A percentile compares a stretch with the other conserved stretches of the same genome.
These are phyloP conservation scores for Rugonectria rugulosa DNA, from an alignment of 2,329 filamentous ascomycete species.

Conservation along the genomic window DNA sequence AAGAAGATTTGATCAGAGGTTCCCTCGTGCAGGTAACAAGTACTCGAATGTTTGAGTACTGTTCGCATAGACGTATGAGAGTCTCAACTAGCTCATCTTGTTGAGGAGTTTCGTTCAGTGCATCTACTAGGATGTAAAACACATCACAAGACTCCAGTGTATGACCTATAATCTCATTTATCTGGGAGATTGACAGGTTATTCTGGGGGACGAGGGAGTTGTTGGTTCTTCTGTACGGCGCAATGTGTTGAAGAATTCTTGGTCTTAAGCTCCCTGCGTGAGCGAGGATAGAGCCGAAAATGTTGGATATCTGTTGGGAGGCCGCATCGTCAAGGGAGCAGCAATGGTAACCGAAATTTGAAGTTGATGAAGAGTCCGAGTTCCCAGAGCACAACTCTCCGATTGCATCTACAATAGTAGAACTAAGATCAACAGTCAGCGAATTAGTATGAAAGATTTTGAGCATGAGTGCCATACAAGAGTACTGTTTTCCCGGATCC, in stretches of 20 bases:
- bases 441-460: neutral
- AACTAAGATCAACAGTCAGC: conserved; percentile 19
- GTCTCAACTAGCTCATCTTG: conserved; percentile 22
- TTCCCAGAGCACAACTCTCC: conserved; percentile 13
- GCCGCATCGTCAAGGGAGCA: conserved; percentile 36
- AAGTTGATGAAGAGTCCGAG: conserved; percentile 9
- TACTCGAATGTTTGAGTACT: conserved; percentile 25
- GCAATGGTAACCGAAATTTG: conserved; percentile 33
- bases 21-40: conserved; percentile 33
- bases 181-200: conserved; percentile 23
- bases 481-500: conserved; percentile 41
- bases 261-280: conserved; percentile 26
- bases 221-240: conserved; percentile 19
- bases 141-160: conserved; percentile 16
- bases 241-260: conserved; percentile 26
- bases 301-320: conserved; percentile 36
- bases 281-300: conserved; percentile 40
- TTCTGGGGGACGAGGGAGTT: conserved; percentile 30
- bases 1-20: conserved; percentile 2
- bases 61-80: conserved; percentile 26
- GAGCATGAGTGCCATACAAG: conserved; percentile 25
- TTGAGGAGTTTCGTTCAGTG: conserved; percentile 33
- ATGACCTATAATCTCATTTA: conserved; percentile 20
- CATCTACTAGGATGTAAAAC: conserved; percentile 34
- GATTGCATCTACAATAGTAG: conserved; percentile 32